Conservation (phyloP, 2,329 filamentous ascomycete species). For the Monilinia vaccinii-corymbosi region DNA sequence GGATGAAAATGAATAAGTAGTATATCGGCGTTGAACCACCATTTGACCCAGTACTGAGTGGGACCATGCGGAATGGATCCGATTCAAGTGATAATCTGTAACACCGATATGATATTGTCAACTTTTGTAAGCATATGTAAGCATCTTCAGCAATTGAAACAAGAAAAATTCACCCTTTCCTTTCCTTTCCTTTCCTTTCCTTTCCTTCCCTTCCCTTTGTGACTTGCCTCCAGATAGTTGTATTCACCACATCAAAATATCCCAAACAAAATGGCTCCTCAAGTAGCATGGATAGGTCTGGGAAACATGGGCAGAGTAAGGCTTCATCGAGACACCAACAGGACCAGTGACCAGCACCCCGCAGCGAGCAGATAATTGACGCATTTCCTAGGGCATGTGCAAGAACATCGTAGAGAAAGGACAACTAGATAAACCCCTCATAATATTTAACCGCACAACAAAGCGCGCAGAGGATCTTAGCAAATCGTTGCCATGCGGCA, state of each 20-base stretch:
- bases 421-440: conserved; percentile 57
- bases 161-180: not conserved
- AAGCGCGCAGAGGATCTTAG: conserved; percentile 57
- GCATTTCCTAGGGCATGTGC: conserved; percentile 52
- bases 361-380: not conserved
- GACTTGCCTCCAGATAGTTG: not conserved
- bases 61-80: not conserved
- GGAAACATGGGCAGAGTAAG: conserved; percentile 80
- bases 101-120: not conserved
- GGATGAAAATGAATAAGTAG: not conserved
- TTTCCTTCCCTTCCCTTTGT: too few species aligned
- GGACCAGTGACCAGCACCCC: not conserved
- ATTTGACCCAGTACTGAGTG: too few species aligned
- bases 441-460: conserved; percentile 72
- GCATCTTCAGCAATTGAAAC: too few species aligned
- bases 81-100: not conserved
- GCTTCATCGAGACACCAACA: conserved; percentile 30
- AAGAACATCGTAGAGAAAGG: conserved; percentile 77
- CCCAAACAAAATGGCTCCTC: conserved; percentile 41
- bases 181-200: not conserved
- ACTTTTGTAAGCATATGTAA: not conserved
- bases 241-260: not conserved
- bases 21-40: too few species aligned
- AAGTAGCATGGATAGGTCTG: conserved; percentile 70
- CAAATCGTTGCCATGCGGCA: conserved; percentile 48